Evolutionary conservation across 1,284 basidiomycete species (phyloP), one percentile per base, ranked within the genome.

Genomic region (Cystobasidiaceae sp.): DNA sequence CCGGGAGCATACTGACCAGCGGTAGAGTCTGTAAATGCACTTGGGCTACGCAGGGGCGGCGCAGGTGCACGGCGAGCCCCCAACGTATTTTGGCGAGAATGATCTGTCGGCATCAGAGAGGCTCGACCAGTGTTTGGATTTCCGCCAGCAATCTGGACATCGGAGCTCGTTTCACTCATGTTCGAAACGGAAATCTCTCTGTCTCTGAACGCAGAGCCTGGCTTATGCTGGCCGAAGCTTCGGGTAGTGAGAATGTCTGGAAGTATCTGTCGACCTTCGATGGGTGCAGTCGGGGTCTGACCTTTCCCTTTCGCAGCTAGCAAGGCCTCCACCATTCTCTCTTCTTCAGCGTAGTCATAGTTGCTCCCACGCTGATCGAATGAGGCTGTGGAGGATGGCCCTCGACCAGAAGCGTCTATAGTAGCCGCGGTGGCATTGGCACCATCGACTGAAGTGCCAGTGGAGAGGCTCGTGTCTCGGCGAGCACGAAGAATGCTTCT

Each of bases 301-400:
- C 55, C 66, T 17, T 33, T 59, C 41, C 63, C 62, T 33, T 68
- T 69, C 37, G 62, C 49, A n/a, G 51, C 46, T 50, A 70, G 68
- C 25, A 71, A 37, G 15, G 49, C 50, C 32, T 43, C 55, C 25
- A 71, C 67, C 33, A 74, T 67, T 33, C 66, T 52, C 72, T 90
- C 87, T 73, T 90, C 88, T 5, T 81, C 82, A 9, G 83, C 82
- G 72, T 89, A 90, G 74, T 88, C 87, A 74, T 90, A 89, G 71
- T 85, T 88, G 4, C 82, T 72, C 8, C 80, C 80, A 25, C 81
- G 79, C 63, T 80, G 79, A 27, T 83, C 82, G 27, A 80, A 75
- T 7, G 61, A 64, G 9, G 61, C 61, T 27, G 51, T 64, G 13
- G 61, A 64, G 28, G 51, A 55, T 1, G 61, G 39, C 4, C 44